Evolutionary conservation across 176 grass and related monocot genomes (phyloP).

Genomic region (Oryza meridionalis): DNA sequence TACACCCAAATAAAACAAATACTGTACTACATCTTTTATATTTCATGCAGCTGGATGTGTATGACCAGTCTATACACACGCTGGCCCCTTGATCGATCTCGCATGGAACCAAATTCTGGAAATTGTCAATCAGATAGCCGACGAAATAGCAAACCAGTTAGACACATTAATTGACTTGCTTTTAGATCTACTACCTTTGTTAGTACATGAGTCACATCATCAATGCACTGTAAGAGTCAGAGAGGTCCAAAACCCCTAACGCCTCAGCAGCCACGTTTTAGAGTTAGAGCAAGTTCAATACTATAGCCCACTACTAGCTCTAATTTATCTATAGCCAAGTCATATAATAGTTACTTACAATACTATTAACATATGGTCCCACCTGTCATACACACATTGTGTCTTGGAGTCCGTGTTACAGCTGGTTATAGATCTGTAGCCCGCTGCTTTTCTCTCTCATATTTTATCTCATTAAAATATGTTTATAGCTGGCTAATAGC

Average conservation of each 20-base stretch:
- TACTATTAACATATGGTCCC: too few relatives aligned
- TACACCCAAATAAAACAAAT: slow-evolving; percentile 34
- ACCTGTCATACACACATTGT: too few relatives aligned
- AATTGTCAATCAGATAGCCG: slow-evolving; percentile 31
- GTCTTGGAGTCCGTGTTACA: too few relatives aligned
- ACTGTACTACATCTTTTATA: slow-evolving; percentile 19
- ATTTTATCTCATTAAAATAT: too few relatives aligned
- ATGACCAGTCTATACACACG: slow-evolving; percentile 28
- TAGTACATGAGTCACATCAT: slow-evolving; percentile 20
- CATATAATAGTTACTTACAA: too few relatives aligned
- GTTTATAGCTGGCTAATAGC: too few relatives aligned
- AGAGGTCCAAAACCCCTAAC: not conserved
- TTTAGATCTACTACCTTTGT: not conserved
- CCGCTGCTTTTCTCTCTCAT: too few relatives aligned
- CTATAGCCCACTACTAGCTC: too few relatives aligned
- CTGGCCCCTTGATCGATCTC: not conserved
- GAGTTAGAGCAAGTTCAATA: too few relatives aligned
- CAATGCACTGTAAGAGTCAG: slow-evolving; percentile 18
- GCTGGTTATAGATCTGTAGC: too few relatives aligned
- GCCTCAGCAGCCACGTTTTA: not conserved
- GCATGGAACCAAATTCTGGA: slow-evolving; percentile 22
- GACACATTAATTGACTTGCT: slow-evolving; percentile 26
- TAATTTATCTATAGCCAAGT: too few relatives aligned
- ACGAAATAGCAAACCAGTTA: slow-evolving; percentile 28
- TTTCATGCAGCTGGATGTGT: slow-evolving; percentile 49